A percentile compares a stretch with the other conserved stretches of the same genome.
phyloP scores from a whole-genome alignment of 768 basidiomycete species.

The Lactarius psammicola region DNA sequence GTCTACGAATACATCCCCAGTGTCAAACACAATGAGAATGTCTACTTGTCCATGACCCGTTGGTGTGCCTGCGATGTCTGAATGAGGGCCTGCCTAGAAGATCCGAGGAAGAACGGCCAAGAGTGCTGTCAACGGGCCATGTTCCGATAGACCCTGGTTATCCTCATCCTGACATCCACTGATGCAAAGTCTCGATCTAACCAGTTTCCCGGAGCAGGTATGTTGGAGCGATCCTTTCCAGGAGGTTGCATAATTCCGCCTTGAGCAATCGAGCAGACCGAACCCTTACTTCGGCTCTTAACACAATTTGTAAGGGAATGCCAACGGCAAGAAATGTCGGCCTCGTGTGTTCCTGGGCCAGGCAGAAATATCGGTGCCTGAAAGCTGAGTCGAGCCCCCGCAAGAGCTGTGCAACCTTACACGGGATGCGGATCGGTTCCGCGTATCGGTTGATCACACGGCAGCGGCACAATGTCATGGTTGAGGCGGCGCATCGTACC shows the following conservation, averaged over 20 bases:
- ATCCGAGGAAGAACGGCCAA: not conserved
- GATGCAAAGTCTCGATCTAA: not conserved
- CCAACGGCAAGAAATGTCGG: not conserved
- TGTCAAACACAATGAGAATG: not conserved
- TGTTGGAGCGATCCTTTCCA: not conserved
- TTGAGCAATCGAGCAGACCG: not conserved
- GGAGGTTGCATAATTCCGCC: not conserved
- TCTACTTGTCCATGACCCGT: not conserved
- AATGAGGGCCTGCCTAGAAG: not conserved
- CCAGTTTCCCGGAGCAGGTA: not conserved
- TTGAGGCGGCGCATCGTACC: not conserved
- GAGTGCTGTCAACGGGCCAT: not conserved
- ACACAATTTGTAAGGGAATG: not conserved
- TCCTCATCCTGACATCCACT: not conserved
- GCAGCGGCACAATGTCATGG: not conserved
- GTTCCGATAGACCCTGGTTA: not conserved
- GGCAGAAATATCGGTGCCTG: constrained; percentile 10
- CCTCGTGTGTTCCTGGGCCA: not conserved
- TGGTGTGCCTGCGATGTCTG: not conserved
- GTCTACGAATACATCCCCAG: not conserved
- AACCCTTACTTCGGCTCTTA: not conserved
- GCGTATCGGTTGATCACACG: not conserved
- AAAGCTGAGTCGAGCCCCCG: not conserved
- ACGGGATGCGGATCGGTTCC: not conserved
- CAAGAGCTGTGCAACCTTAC: not conserved